Percentiles rank a stretch among this genome's conserved stretches.
These are phyloP conservation scores for Hypomyces perniciosus DNA, from an alignment of 2,329 filamentous ascomycete species.

Conservation along the genomic window DNA sequence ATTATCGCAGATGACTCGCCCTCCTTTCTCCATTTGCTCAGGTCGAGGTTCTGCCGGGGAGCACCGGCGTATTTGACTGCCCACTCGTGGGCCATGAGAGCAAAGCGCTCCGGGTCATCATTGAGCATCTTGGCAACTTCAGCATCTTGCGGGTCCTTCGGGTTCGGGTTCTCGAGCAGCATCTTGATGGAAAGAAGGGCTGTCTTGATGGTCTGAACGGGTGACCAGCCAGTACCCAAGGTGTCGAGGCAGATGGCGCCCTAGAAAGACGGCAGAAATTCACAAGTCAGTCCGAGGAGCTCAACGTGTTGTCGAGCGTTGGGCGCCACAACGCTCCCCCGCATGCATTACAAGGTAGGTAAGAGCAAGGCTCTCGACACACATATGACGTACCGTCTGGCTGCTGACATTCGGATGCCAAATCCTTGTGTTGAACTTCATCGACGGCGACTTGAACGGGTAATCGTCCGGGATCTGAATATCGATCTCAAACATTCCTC, in stretches of 20 bases:
- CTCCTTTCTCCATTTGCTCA: slow-evolving; percentile 43
- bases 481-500: slow-evolving; percentile 74
- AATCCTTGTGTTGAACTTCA: slow-evolving; percentile 88
- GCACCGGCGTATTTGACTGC: slow-evolving; percentile 78
- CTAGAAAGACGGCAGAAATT: slow-evolving; percentile 39
- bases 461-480: slow-evolving; percentile 85
- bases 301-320: not conserved
- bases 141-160: slow-evolving; percentile 93
- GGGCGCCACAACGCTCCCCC: not conserved
- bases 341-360: not conserved
- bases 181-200: slow-evolving; percentile 89
- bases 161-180: slow-evolving; percentile 87
- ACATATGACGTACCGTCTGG: slow-evolving; percentile 64
- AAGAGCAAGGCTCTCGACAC: not conserved
- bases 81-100: slow-evolving; percentile 82
- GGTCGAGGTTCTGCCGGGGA: slow-evolving; percentile 41
- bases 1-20: slow-evolving; percentile 31
- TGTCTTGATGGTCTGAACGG: slow-evolving; percentile 93
- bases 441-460: slow-evolving; percentile 84
- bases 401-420: slow-evolving; percentile 98
- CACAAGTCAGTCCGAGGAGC: slow-evolving; percentile 8
- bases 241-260: slow-evolving; percentile 97
- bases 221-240: slow-evolving; percentile 83
- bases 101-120: slow-evolving; percentile 70
- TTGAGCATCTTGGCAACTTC: slow-evolving; percentile 91